Conservation (phyloP, 2,329 filamentous ascomycete genomes). For the Ceratocystiopsis brevicomis region DNA sequence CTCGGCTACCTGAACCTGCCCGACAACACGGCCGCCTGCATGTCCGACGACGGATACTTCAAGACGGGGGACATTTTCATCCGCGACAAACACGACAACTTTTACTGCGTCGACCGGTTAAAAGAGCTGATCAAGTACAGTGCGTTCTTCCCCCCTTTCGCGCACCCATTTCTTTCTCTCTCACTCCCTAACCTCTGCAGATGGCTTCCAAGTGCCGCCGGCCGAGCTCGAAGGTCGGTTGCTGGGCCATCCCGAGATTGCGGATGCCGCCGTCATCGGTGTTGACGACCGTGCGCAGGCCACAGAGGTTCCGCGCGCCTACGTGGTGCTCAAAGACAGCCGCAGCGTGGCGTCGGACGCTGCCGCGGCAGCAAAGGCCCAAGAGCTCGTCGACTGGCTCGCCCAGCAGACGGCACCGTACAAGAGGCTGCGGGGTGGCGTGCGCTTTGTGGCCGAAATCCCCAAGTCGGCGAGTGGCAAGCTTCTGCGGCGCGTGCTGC, state of each 20-base stretch:
- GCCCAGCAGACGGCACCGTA: conserved; percentile 23
- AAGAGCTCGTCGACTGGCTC: conserved; percentile 21
- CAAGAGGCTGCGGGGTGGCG: conserved; percentile 52
- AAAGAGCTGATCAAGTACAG: conserved; percentile 48
- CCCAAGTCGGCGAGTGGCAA: conserved; percentile 49
- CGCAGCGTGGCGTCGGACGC: conserved; percentile 14
- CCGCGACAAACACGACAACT: conserved; percentile 57
- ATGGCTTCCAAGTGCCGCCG: conserved; percentile 53
- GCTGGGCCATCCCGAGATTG: conserved; percentile 22
- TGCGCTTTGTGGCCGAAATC: conserved; percentile 48
- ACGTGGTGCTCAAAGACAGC: conserved; percentile 29
- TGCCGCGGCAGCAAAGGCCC: conserved; percentile 19
- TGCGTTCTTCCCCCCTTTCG: conserved; percentile 16
- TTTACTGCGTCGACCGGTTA: conserved; percentile 77
- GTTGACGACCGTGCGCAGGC: conserved; percentile 39
- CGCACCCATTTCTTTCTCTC: neutral
- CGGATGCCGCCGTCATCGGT: conserved; percentile 44
- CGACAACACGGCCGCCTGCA: conserved; percentile 48
- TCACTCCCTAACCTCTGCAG: conserved; percentile 22
- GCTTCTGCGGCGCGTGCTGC: conserved; percentile 25
- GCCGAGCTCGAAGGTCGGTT: conserved; percentile 40
- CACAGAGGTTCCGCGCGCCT: conserved; percentile 51
- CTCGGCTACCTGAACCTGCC: conserved; percentile 60
- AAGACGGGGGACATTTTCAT: conserved; percentile 78
- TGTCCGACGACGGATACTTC: conserved; percentile 67